These are phyloP conservation scores for Vaccinium darrowii DNA, from an alignment of 148 eudicot genomes.

Conservation along the genomic window DNA sequence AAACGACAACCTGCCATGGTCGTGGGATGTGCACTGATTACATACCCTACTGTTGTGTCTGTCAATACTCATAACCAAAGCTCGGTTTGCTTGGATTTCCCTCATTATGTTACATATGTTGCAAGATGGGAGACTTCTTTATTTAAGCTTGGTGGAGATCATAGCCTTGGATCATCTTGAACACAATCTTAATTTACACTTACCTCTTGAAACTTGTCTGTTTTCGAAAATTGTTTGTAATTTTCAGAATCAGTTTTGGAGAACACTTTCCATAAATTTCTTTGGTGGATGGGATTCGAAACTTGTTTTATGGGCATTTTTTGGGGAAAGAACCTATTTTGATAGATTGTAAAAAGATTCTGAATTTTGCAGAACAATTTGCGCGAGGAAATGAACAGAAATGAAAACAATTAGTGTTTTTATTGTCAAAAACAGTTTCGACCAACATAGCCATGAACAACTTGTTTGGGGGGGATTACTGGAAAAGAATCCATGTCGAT, in stretches of 20 bases:
- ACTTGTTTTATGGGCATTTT: neutral
- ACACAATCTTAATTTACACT: neutral
- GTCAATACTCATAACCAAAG: neutral
- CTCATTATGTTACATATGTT: neutral
- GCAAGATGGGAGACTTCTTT: neutral
- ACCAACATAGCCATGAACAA: neutral
- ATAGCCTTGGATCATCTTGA: neutral
- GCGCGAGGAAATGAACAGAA: too few species aligned
- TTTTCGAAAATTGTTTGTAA: neutral
- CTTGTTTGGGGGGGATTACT: neutral
- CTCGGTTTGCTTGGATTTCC: neutral
- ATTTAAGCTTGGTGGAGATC: conserved; percentile 12
- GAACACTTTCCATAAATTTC: neutral
- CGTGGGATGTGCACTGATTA: neutral
- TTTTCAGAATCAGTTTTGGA: neutral
- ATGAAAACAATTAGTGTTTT: too few species aligned
- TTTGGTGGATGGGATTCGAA: neutral
- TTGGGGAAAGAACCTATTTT: neutral
- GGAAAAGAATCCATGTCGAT: neutral
- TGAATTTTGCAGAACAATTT: too few species aligned
- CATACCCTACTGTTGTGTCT: neutral
- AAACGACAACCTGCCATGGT: neutral
- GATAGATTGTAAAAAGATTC: neutral
- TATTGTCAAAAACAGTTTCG: neutral
- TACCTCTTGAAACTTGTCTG: neutral